A percentile compares a stretch with the other conserved stretches of the same genome.
Conservation (phyloP, 2,329 filamentous ascomycete species). For the Phaeophleospora eucalypticola region DNA sequence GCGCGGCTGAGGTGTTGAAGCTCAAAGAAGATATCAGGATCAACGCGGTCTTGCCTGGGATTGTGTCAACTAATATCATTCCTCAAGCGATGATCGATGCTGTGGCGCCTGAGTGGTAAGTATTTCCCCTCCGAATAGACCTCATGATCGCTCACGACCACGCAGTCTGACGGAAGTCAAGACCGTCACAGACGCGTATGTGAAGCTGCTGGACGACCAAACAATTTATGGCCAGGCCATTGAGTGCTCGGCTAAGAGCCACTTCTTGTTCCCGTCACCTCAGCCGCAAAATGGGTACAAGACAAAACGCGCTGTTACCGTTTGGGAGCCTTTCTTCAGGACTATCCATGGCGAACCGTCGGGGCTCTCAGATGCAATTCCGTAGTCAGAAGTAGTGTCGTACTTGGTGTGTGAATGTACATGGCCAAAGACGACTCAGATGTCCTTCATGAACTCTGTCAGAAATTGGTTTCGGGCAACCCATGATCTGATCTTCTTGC, state of each 20-base stretch:
- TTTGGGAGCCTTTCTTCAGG: conserved; percentile 19
- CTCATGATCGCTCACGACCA: conserved; percentile 7
- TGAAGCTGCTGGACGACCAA: conserved; percentile 11
- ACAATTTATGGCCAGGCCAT: conserved; percentile 11
- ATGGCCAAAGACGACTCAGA: conserved; percentile 2
- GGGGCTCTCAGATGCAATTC: conserved; percentile 11
- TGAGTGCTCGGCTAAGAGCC: conserved; percentile 13
- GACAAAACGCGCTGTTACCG: conserved; percentile 15
- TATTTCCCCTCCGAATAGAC: conserved; percentile 10
- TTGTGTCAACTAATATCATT: conserved; percentile 44
- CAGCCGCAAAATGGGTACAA: conserved; percentile 10
- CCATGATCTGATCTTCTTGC: conserved; percentile 44
- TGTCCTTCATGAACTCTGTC: conserved; percentile 30
- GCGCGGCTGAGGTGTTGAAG: conserved; percentile 38
- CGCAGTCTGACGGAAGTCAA: conserved; percentile 17
- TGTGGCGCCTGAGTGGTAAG: conserved; percentile 30
- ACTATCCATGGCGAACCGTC: conserved; percentile 13
- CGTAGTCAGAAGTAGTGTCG: background rate
- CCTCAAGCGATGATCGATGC: conserved; percentile 44
- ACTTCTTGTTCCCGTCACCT: conserved; percentile 11
- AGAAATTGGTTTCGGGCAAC: conserved; percentile 41
- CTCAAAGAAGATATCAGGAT: conserved; percentile 27
- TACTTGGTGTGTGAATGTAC: background rate
- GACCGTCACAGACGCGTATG: conserved; percentile 13
- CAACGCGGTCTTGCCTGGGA: conserved; percentile 48